These are phyloP conservation scores for Didymella glomerata DNA, from an alignment of 2,329 filamentous ascomycete genomes.

Conservation along the genomic window DNA sequence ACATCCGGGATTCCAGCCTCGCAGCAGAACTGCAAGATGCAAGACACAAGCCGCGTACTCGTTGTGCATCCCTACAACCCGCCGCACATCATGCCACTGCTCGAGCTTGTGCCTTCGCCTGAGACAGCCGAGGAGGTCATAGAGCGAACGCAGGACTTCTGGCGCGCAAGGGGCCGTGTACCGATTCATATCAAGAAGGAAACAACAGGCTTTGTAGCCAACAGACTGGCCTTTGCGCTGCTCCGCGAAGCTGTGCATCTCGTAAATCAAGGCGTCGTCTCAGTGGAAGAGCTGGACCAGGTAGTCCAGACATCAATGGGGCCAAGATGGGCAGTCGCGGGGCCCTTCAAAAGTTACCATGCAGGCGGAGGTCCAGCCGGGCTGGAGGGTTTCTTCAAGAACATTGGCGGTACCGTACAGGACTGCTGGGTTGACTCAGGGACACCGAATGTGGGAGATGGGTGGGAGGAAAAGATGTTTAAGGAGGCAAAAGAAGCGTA, in stretches of 20 bases:
- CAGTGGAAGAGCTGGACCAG: conserved; percentile 62
- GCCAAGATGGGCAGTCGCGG: conserved; percentile 47
- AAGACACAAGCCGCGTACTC: conserved; percentile 56
- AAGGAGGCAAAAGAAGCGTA: conserved; percentile 58
- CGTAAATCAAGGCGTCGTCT: conserved; percentile 61
- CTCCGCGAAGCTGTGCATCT: conserved; percentile 64
- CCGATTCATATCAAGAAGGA: conserved; percentile 63
- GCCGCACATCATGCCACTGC: conserved; percentile 67
- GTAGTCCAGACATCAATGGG: conserved; percentile 51
- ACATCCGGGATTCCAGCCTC: conserved; percentile 67
- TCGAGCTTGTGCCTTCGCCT: conserved; percentile 65
- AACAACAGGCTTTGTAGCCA: conserved; percentile 65
- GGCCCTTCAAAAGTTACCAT: conserved; percentile 67
- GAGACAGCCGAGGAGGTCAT: conserved; percentile 52
- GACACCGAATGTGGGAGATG: conserved; percentile 52
- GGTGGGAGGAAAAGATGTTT: conserved; percentile 59
- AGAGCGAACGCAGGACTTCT: conserved; percentile 57
- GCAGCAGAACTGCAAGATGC: conserved; percentile 56
- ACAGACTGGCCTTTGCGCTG: conserved; percentile 65
- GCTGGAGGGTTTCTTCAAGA: conserved; percentile 62
- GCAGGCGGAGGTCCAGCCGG: conserved; percentile 65
- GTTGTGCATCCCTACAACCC: conserved; percentile 70
- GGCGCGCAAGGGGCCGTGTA: conserved; percentile 52
- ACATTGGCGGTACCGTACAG: conserved; percentile 65
- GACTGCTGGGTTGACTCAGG: conserved; percentile 63